Base-by-base conservation (phyloP, 2,329 filamentous ascomycete genomes). In the Dothiorella sarmentorum region DNA sequence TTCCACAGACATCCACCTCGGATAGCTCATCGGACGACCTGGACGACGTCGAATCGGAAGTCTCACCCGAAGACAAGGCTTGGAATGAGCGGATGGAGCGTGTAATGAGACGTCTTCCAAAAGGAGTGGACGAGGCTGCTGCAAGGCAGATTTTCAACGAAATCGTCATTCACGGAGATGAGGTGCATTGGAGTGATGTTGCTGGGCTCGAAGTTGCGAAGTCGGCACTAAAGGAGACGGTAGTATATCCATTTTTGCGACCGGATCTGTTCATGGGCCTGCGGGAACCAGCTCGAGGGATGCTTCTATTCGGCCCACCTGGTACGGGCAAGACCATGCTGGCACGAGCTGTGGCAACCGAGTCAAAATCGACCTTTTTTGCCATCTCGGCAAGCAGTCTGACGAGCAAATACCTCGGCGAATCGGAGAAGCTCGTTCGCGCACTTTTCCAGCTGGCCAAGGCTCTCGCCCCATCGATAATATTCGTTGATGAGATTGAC, bases 301-400 rank as follows among this genome's bases (percentile, higher is more conserved):
- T 99, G 90, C 80, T 99, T 1, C 80, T 99, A 1, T 99, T 99
- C 69, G 94, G 94, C 0, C 94, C 94, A 1, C 94, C 94, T 0
- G 94, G 94, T n/a, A 99, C 94, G 0, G 94, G 94, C 55, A 99
- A 99, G 74, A 99, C 94, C 0, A 99, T 99, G 94, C 79, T 99
- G 35, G 94, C 94, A 9, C 85, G 94, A 63, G 91, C 91, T 7
- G 93, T 97, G 0, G 94, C 94, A 1, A 97, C 94, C 0, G 94
- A 99, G 73, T 96, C 90, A 1, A 88, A 86, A 66, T 96, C 91
- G 10, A 96, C 95, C 0, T 99, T 97, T 75, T 97, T 99, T 75
- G 95, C 92, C 13, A 96, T 99, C 58, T 96, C 91, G 4, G 91
- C 94, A 15, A 96, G 91, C 69, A 96, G 90, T 66, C 76, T 99